Conservation (phyloP, 257 asterid species). For the Euphrasia confusa region DNA sequence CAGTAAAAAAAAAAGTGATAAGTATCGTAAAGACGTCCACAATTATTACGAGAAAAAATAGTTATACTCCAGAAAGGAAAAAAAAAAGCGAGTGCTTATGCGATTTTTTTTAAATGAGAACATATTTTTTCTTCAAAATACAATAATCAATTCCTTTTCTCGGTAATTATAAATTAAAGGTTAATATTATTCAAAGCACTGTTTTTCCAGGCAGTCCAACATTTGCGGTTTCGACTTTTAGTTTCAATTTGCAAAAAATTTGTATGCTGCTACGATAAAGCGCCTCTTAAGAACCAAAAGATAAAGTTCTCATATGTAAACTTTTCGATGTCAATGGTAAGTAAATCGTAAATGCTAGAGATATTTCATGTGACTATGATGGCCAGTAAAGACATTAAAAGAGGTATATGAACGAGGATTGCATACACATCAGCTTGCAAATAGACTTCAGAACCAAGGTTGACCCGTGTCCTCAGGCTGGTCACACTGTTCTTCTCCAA, state of each 20-base stretch:
- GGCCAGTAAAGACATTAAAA: neutral
- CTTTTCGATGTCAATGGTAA: neutral
- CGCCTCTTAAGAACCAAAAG: too few relatives aligned
- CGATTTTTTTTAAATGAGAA: too few relatives aligned
- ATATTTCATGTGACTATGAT: neutral
- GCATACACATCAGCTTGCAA: constrained; percentile 88
- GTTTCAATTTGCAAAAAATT: neutral
- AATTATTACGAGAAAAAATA: neutral
- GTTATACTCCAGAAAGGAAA: too few relatives aligned
- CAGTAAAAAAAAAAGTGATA: neutral
- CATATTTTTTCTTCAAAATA: too few relatives aligned
- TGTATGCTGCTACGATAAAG: too few relatives aligned
- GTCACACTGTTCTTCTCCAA: constrained; percentile 80
- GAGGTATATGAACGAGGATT: constrained; percentile 10
- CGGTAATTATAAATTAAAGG: too few relatives aligned
- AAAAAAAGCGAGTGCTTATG: too few relatives aligned
- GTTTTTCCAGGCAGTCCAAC: too few relatives aligned
- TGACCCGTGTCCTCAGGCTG: constrained; percentile 66
- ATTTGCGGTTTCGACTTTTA: neutral
- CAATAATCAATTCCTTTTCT: too few relatives aligned
- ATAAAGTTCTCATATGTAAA: neutral
- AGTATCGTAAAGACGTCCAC: neutral
- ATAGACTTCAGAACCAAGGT: constrained; percentile 87
- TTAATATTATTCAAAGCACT: too few relatives aligned
- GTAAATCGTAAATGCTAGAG: too few relatives aligned